Evolutionary conservation across 2,329 filamentous ascomycete species (phyloP), one percentile per base, ranked within the genome.

Genomic region (Claviceps capensis): DNA sequence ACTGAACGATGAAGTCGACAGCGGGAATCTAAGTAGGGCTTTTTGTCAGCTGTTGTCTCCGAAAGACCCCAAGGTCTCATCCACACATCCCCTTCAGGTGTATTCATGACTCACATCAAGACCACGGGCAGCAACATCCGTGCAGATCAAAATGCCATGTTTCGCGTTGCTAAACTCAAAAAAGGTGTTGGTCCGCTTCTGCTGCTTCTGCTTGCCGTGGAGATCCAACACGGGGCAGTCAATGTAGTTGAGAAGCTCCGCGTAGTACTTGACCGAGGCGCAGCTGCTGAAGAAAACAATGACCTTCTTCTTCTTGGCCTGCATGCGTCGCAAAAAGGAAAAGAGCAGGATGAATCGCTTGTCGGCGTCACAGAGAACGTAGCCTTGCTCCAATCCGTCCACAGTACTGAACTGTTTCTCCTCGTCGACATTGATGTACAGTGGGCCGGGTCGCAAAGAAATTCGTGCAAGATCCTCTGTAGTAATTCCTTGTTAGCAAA

Each of bases 161-260:
- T 82, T 83, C 17, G 90, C 75, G 56, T 78, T 78, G 67, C 74
- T 76, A 67, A 98, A 98, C 67, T 97, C 91, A 68, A 97, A 98
- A 68, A 98, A 98, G 1, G 89, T 95, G 65, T 94, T 95, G 23
- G 93, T 98, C n/a, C 93, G 86, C 69, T 95, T 95, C 70, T 96
- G 89, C 70, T 98, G 93, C 71, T 98, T 98, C 71, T 95, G 88
- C 72, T 98, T 96, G 59, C 89, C 93, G 67, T 94, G 88, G 7
- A 95, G 75, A 60, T 88, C 85, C 44, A 95, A 77, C 2, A 94
- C 87, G 5, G 86, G 89, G 42, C 96, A 78, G 67, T 97, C 93
- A 62, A 97, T 96, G 72, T 95, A 97, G 73, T 97, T 97, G 59
- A 98, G 81, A 30, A 98, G 80, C 67, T 97, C 90, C 26, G 87